Percentiles rank a stretch among this genome's conserved stretches.
Conservation (phyloP, 345 rosid genomes). For the Euclidium syriacum region DNA sequence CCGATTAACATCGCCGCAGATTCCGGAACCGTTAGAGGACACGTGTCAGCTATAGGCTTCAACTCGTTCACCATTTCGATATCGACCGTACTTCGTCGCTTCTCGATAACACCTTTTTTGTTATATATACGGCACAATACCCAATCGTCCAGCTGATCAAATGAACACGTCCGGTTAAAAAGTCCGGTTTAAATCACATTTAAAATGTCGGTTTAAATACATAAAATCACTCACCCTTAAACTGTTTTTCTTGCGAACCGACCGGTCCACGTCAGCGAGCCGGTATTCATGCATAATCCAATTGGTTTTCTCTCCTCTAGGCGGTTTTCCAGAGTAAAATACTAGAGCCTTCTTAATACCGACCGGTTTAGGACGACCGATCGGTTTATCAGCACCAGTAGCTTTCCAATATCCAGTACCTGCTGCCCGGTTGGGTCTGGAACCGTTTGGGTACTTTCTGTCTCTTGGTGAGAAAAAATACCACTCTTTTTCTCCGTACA, state of each 20-base stretch:
- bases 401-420: slow-evolving; percentile 98
- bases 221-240: slow-evolving; percentile 47
- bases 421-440: slow-evolving; percentile 90
- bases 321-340: slow-evolving; percentile 87
- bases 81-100: slow-evolving; percentile 17
- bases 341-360: slow-evolving; percentile 95
- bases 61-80: slow-evolving; percentile 32
- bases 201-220: neutral
- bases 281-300: slow-evolving; percentile 99
- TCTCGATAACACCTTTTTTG: slow-evolving; percentile 78
- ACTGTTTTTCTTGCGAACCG: slow-evolving; percentile 78
- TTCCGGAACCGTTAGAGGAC: slow-evolving; percentile 32
- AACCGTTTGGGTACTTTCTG: slow-evolving; percentile 89
- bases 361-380: slow-evolving; percentile 63
- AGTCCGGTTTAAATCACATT: neutral
- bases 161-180: slow-evolving; percentile 15
- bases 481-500: slow-evolving; percentile 96
- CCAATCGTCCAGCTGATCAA: slow-evolving; percentile 91
- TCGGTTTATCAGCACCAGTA: slow-evolving; percentile 96
- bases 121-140: slow-evolving; percentile 93
- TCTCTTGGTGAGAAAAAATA: slow-evolving; percentile 89
- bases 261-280: slow-evolving; percentile 82
- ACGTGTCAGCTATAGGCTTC: slow-evolving; percentile 13
- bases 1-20: slow-evolving; percentile 60
- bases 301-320: slow-evolving; percentile 81